A percentile compares a stretch with the other conserved stretches of the same genome.
Evolutionary conservation across 75 land plant species (phyloP).

Genomic region (Sequoia sempervirens): DNA sequence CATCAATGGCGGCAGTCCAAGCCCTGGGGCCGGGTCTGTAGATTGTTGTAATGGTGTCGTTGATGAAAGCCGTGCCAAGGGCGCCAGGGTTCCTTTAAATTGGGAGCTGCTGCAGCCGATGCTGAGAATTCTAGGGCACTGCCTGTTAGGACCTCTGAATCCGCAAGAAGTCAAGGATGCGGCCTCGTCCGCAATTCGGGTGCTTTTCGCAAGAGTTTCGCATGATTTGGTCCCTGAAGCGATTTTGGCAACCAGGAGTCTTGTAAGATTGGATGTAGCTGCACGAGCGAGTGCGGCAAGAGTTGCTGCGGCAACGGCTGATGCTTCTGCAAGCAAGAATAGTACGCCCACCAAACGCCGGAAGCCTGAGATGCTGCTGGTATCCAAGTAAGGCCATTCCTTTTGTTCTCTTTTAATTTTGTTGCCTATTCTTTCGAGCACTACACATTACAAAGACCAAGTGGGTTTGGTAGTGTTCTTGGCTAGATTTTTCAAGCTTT

Average conservation of each 20-base stretch:
- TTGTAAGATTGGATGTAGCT: constrained; percentile 62
- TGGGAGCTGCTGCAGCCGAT: constrained; percentile 91
- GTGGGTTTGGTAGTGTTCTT: too few relatives aligned
- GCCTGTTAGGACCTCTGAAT: constrained; percentile 71
- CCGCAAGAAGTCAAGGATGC: constrained; percentile 61
- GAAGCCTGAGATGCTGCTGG: constrained; percentile 73
- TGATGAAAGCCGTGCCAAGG: constrained; percentile 11
- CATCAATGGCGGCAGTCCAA: too few relatives aligned
- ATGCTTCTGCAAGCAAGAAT: not conserved
- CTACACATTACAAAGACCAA: not conserved
- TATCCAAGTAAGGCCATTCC: constrained; percentile 30
- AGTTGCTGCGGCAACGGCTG: constrained; percentile 6
- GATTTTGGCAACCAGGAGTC: constrained; percentile 77
- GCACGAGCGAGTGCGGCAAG: constrained; percentile 18
- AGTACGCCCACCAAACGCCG: constrained; percentile 58
- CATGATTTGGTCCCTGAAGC: constrained; percentile 93
- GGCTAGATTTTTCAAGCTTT: too few relatives aligned
- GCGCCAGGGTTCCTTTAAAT: constrained; percentile 60
- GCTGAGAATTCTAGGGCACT: constrained; percentile 85
- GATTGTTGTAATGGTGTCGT: not conserved
- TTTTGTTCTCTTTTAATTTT: not conserved
- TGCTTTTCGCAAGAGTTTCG: constrained; percentile 71
- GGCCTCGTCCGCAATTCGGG: constrained; percentile 54
- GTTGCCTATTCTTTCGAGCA: not conserved
- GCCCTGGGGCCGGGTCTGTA: not conserved